Evolutionary conservation across 306 rosid genomes (phyloP), one percentile per base, ranked within the genome.

Genomic region (Fragaria iinumae): DNA sequence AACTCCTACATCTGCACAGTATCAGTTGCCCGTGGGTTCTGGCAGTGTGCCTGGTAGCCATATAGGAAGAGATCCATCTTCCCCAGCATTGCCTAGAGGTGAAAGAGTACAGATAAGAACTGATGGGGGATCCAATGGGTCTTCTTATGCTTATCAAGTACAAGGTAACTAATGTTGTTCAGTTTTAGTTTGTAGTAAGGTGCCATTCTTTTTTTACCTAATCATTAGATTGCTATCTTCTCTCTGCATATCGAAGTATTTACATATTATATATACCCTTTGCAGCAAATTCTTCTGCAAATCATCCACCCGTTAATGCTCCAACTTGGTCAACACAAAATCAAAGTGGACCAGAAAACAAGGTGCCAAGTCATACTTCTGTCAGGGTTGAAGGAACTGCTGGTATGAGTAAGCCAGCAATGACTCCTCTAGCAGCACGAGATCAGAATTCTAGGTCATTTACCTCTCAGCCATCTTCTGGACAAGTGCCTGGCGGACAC

Each of bases 241-340:
- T 8, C 76, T 85, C 20, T 65, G 34, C 11, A 14, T 49, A 25
- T 50, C 11, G 21, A 39, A 53, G 39, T 48, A 20, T 18, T 60
- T 39, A 25, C 60, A 23, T 41, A 12, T 81, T 73, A 57, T 79
- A 55, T 72, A n/a, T 59, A 44, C 81, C 65, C 53, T 74, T 39
- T 74, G 83, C 85, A 91, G 97, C 84, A 72, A 87, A 68, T 71
- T 74, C 84, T 67, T 84, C 86, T 25, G 77, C 78, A 75, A 87
- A 84, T 79, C 96, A 83, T 36, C 88, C 91, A 53, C 68, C 78
- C 71, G 83, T 75, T 77, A 89, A 78, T 88, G 83, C 89, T 82
- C 87, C 97, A 59, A 71, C 96, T 9, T 91, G 98, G 99, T 83
- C 97, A 49, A 53, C 87, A 34, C 99, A 88, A 79, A 69, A 86